Evolutionary conservation across 139 green algal genomes (phyloP).

Genomic region (Chlamydomonas sphaeroides): DNA sequence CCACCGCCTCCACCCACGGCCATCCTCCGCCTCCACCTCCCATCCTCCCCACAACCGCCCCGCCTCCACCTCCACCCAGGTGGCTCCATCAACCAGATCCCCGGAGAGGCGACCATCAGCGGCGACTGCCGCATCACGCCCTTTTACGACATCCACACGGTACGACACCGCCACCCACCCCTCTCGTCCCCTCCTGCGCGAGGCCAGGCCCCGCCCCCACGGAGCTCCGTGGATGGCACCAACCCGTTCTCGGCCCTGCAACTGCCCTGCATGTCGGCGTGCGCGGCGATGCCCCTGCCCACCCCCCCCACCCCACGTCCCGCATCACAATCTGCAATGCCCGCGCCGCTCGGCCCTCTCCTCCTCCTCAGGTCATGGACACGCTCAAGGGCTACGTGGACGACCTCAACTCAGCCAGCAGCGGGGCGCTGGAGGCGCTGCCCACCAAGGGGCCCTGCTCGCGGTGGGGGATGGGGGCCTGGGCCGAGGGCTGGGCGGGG

Average conservation of each 20-base stretch:
- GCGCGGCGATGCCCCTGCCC: neutral
- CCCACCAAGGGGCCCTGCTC: conserved; percentile 63
- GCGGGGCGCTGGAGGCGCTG: conserved; percentile 46
- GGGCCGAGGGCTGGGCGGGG: too few relatives aligned
- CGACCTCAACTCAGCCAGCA: conserved; percentile 66
- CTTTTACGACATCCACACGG: conserved; percentile 69
- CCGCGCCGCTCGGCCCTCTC: neutral
- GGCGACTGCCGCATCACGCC: conserved; percentile 73
- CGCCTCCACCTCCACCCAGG: neutral
- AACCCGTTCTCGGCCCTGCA: too few relatives aligned
- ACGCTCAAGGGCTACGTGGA: conserved; percentile 67
- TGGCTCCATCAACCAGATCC: conserved; percentile 83
- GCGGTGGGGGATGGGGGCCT: too few relatives aligned
- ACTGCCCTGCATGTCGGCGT: too few relatives aligned
- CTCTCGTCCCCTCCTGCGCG: too few relatives aligned
- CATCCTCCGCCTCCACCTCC: neutral
- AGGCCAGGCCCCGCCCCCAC: too few relatives aligned
- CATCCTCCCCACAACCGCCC: neutral
- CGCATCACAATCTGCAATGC: too few relatives aligned
- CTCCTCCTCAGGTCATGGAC: conserved; percentile 56
- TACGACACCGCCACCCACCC: too few relatives aligned
- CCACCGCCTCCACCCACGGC: neutral
- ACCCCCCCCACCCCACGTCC: neutral
- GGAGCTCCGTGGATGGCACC: too few relatives aligned
- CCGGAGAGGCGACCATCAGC: conserved; percentile 69